phyloP scores from a whole-genome alignment of 2,329 filamentous ascomycete species.

The Microdochium trichocladiopsis region DNA sequence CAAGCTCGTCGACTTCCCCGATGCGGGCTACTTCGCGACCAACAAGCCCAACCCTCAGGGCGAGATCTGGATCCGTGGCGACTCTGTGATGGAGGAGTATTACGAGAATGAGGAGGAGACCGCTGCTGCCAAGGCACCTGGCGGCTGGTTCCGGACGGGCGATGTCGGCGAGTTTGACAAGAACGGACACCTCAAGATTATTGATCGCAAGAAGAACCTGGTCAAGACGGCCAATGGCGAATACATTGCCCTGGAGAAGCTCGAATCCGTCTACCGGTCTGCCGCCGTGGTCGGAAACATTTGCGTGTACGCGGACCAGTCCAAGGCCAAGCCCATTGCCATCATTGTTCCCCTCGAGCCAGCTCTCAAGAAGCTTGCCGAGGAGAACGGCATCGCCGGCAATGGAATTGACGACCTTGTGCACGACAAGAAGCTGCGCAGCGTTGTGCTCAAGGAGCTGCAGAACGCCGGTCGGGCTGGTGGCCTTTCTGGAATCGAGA shows the following conservation, averaged over 20 bases:
- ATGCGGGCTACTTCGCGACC: constrained; percentile 71
- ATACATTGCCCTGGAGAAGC: constrained; percentile 76
- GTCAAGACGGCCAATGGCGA: constrained; percentile 78
- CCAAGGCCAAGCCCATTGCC: constrained; percentile 45
- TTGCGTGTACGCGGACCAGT: constrained; percentile 45
- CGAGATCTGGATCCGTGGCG: constrained; percentile 82
- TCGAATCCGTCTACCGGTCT: constrained; percentile 46
- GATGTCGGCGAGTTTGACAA: constrained; percentile 75
- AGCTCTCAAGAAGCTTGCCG: constrained; percentile 45
- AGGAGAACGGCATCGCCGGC: constrained; percentile 41
- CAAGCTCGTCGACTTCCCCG: constrained; percentile 80
- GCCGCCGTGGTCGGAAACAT: constrained; percentile 45
- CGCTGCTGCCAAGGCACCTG: constrained; percentile 57
- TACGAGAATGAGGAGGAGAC: constrained; percentile 75
- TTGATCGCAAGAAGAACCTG: constrained; percentile 85
- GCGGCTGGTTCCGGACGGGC: constrained; percentile 84
- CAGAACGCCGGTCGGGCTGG: constrained; percentile 54
- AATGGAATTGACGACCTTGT: constrained; percentile 59
- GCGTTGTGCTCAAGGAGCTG: constrained; percentile 56
- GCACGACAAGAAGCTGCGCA: constrained; percentile 58
- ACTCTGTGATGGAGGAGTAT: constrained; percentile 64
- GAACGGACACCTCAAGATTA: constrained; percentile 66
- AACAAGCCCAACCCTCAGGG: constrained; percentile 74
- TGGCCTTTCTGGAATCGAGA: constrained; percentile 59
- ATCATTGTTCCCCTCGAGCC: constrained; percentile 51